Evolutionary conservation across 140 eudicot genomes (phyloP).

Genomic region (Cichorium intybus): DNA sequence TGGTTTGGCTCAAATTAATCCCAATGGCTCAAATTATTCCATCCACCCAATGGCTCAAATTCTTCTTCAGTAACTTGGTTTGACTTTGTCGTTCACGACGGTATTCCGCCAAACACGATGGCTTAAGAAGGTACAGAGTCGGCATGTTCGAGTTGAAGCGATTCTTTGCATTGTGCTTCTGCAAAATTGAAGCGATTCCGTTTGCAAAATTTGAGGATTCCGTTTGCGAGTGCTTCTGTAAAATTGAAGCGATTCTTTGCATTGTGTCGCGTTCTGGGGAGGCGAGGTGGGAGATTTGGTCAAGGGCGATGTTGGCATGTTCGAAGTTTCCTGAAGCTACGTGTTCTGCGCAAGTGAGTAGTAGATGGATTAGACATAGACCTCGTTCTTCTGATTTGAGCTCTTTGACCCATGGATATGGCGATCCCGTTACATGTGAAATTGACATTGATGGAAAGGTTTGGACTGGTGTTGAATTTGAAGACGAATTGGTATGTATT

Average conservation of each 20-base stretch:
- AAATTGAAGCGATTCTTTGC: slow-evolving; percentile 92
- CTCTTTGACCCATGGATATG: slow-evolving; percentile 85
- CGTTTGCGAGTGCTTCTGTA: slow-evolving; percentile 81
- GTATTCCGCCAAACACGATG: too few species aligned
- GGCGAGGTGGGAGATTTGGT: slow-evolving; percentile 91
- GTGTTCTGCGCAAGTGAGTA: slow-evolving; percentile 83
- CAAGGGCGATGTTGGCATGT: slow-evolving; percentile 82
- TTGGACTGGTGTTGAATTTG: slow-evolving; percentile 65
- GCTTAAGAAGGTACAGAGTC: too few species aligned
- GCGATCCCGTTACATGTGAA: slow-evolving; percentile 53
- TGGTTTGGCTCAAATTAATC: too few species aligned
- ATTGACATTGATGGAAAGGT: slow-evolving; percentile 54
- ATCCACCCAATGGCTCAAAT: too few species aligned
- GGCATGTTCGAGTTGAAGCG: too few species aligned
- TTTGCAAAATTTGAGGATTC: slow-evolving; percentile 73
- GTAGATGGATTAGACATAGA: slow-evolving; percentile 68
- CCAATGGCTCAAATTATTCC: too few species aligned
- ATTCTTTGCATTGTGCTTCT: too few species aligned
- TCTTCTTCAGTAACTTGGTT: too few species aligned
- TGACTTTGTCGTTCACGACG: too few species aligned
- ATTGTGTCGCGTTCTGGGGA: slow-evolving; percentile 90
- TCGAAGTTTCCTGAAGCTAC: slow-evolving; percentile 83
- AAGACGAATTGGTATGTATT: not conserved
- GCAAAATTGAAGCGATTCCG: too few species aligned
- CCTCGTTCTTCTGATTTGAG: slow-evolving; percentile 89